phyloP scores from a whole-genome alignment of 495 filamentous ascomycete species.

The Penicillium arizonense region DNA sequence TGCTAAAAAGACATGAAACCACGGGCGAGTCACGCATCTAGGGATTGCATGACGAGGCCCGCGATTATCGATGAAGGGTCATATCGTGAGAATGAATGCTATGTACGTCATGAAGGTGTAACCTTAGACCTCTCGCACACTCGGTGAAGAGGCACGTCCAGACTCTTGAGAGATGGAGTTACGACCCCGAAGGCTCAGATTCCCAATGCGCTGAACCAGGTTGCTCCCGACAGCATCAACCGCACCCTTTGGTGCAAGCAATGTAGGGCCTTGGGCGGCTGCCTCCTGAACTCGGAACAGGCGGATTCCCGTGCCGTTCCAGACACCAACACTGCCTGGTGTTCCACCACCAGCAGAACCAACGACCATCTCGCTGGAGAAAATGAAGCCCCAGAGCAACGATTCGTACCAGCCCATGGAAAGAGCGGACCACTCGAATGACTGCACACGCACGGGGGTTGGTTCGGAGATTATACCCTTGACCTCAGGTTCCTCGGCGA shows the following conservation, averaged over 20 bases:
- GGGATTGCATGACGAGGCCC: constrained; percentile 5
- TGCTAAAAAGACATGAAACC: constrained; percentile 7
- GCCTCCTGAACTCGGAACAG: constrained; percentile 89
- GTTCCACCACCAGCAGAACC: constrained; percentile 50
- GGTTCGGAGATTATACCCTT: constrained; percentile 65
- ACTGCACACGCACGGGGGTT: constrained; percentile 72
- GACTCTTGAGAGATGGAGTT: constrained; percentile 34
- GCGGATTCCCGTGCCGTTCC: constrained; percentile 87
- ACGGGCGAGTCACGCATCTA: constrained; percentile 8
- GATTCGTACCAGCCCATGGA: constrained; percentile 96
- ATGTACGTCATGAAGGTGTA: constrained; percentile 17
- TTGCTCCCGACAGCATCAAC: constrained; percentile 95
- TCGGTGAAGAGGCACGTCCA: constrained; percentile 28
- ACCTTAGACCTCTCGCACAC: constrained; percentile 37
- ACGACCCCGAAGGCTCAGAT: constrained; percentile 58
- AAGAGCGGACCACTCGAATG: constrained; percentile 93
- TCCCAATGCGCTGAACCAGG: constrained; percentile 83
- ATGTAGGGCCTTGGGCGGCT: constrained; percentile 71
- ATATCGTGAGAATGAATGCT: constrained; percentile 9
- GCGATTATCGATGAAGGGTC: constrained; percentile 8
- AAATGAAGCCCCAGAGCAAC: constrained; percentile 93
- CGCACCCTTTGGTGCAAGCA: constrained; percentile 82
- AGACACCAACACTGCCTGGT: constrained; percentile 83
- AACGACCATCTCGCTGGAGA: constrained; percentile 84
- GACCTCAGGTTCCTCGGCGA: constrained; percentile 62